Percentiles rank a stretch among this genome's conserved stretches.
These are phyloP conservation scores for Phytophthora cryptogea DNA, from an alignment of 352 stramenopile genomes.

Conservation along the genomic window DNA sequence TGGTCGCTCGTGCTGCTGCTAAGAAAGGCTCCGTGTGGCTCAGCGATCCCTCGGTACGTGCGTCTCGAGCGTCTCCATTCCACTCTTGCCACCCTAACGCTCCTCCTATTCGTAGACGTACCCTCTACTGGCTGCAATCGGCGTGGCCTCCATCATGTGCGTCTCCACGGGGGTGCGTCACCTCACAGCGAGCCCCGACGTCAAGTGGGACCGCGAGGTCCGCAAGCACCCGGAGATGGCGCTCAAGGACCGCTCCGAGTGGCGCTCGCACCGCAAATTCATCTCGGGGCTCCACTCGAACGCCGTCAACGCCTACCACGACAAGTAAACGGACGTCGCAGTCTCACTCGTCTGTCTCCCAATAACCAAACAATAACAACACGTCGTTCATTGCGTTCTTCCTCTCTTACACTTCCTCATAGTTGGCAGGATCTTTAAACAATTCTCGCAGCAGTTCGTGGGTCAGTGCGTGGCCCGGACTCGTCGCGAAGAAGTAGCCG, in stretches of 20 bases:
- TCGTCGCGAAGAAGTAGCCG: constrained; percentile 71
- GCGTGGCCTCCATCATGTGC: constrained; percentile 43
- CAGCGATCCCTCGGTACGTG: constrained; percentile 43
- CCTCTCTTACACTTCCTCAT: constrained; percentile 35
- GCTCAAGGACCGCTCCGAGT: constrained; percentile 43
- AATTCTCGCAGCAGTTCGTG: constrained; percentile 60
- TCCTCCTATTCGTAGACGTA: constrained; percentile 41
- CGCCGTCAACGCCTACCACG: constrained; percentile 45
- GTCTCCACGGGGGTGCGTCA: constrained; percentile 49
- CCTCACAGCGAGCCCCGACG: constrained; percentile 56
- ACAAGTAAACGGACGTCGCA: constrained; percentile 28
- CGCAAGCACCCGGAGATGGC: constrained; percentile 60
- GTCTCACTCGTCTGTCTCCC: background rate
- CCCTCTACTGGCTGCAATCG: constrained; percentile 49
- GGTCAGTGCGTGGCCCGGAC: constrained; percentile 66
- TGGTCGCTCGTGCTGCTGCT: constrained; percentile 40
- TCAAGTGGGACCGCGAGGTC: constrained; percentile 64
- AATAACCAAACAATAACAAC: constrained; percentile 14
- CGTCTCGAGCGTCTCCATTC: background rate
- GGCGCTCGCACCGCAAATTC: constrained; percentile 55
- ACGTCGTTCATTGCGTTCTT: constrained; percentile 9
- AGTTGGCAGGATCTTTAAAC: constrained; percentile 52
- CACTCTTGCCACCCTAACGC: background rate
- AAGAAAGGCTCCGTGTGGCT: constrained; percentile 55
- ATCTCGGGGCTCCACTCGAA: constrained; percentile 50